Evolutionary conservation across 2,329 filamentous ascomycete genomes (phyloP).

Genomic region (Fusarium liriodendri): DNA sequence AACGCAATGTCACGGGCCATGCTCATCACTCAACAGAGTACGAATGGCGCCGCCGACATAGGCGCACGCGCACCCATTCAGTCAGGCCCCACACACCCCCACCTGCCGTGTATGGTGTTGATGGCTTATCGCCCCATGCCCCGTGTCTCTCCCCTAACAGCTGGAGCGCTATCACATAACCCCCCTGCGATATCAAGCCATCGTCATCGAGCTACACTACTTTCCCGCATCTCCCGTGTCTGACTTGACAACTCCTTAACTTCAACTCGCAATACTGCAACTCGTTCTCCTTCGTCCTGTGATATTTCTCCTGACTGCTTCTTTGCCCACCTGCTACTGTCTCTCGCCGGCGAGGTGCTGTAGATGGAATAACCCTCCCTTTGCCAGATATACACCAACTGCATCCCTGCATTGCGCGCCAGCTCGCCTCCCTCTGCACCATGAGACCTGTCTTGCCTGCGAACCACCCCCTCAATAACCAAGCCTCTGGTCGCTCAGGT

Average conservation of each 20-base stretch:
- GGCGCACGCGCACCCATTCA: slow-evolving; percentile 21
- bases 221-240: slow-evolving; percentile 20
- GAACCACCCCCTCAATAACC: slow-evolving; percentile 35
- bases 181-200: slow-evolving; percentile 33
- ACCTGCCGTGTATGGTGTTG: slow-evolving; percentile 29
- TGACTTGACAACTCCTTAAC: slow-evolving; percentile 5
- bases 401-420: slow-evolving; percentile 13
- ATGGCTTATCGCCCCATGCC: slow-evolving; percentile 33
- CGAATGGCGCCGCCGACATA: slow-evolving; percentile 7
- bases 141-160: neutral
- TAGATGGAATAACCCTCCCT: slow-evolving; percentile 19
- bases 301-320: neutral
- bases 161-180: slow-evolving; percentile 19
- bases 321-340: neutral
- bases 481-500: slow-evolving; percentile 28
- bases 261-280: neutral
- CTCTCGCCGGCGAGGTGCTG: slow-evolving; percentile 3
- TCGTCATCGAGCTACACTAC: slow-evolving; percentile 36
- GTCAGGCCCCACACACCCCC: slow-evolving; percentile 29
- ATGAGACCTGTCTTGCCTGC: slow-evolving; percentile 44
- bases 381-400: slow-evolving; percentile 13
- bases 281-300: neutral
- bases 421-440: slow-evolving; percentile 14
- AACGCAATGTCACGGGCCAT: slow-evolving; percentile 18
- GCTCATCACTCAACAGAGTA: slow-evolving; percentile 1